Percentiles rank a stretch among this genome's conserved stretches.
Evolutionary conservation across 768 basidiomycete genomes (phyloP).

Genomic region (Leccinellum luteum): DNA sequence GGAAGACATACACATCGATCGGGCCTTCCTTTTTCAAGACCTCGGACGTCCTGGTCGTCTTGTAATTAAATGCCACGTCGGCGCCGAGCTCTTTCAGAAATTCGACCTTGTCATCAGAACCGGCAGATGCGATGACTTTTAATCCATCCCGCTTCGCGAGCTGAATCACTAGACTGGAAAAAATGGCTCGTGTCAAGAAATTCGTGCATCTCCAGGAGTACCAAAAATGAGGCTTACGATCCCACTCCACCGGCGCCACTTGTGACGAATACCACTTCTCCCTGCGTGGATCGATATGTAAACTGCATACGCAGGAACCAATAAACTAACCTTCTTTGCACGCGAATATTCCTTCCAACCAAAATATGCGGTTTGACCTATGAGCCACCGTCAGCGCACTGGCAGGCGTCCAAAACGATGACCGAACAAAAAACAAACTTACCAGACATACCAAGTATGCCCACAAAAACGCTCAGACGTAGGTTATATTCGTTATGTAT

Average conservation of each 20-base stretch:
- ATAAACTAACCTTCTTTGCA: slow-evolving; percentile 23
- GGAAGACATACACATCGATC: slow-evolving; percentile 44
- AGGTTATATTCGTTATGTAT: slow-evolving; percentile 29
- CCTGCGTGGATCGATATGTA: slow-evolving; percentile 24
- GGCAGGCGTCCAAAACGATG: slow-evolving; percentile 7
- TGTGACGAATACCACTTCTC: slow-evolving; percentile 49
- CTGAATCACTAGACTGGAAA: slow-evolving; percentile 46
- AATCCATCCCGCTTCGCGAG: slow-evolving; percentile 49
- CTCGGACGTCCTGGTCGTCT: slow-evolving; percentile 51
- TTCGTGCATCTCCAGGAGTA: background rate
- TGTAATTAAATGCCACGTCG: slow-evolving; percentile 74
- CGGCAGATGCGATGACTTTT: slow-evolving; percentile 70
- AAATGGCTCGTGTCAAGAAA: background rate
- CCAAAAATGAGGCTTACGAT: slow-evolving; percentile 39
- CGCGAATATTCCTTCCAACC: slow-evolving; percentile 16
- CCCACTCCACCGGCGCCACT: slow-evolving; percentile 54
- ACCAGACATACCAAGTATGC: slow-evolving; percentile 28
- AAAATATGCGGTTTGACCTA: slow-evolving; percentile 23
- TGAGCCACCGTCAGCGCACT: background rate
- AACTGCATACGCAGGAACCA: background rate
- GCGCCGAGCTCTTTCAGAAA: slow-evolving; percentile 61
- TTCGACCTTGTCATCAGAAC: slow-evolving; percentile 70
- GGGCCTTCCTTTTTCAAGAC: slow-evolving; percentile 57
- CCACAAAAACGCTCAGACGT: slow-evolving; percentile 30
- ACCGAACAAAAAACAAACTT: background rate